Evolutionary conservation across 108 stramenopile genomes (phyloP), one percentile per base, ranked within the genome.

Genomic region (Cyclotella sp.): DNA sequence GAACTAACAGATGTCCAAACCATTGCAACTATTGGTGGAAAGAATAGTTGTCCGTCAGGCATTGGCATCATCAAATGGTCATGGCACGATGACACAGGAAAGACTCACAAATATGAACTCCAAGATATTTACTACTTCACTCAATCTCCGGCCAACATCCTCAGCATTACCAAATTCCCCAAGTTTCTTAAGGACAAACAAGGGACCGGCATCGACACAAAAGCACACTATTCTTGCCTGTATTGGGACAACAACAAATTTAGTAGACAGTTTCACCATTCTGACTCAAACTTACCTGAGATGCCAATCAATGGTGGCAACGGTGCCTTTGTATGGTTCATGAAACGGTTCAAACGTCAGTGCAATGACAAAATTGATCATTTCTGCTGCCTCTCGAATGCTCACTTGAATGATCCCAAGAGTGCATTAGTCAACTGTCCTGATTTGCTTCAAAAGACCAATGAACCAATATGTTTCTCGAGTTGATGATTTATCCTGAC

Each of bases 21-120:
- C 26, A 45, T 68, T 28, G 67, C 69, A 28, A 70, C 69, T 14
- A 70, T 70, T 57, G 69, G 69, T 34, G 69, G 69, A 26, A 40
- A 27, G 16, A 24, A 54, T 8, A 57, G 27, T 21, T 6, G 24
- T 19, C 69, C 69, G 9, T 53, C 52, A 40, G 69, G 69, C 8
- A 34, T 70, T 41, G 69, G 69, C 6, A 70, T 53, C 11, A 26
- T 70, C 9, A 21, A 70, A 70, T 70, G 52, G 69, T 21, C 69
- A 57, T 70, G 58, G 69, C 54, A 59, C 13, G 69, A 70, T 70
- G 69, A 70, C 26, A 9, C 6, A 22, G 69, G 69, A 14, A 26
- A 26, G 9, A 16, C 9, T 8, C 69, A 70, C 26, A 27, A 29
- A 55, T 18, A 70, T 13, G 16, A 13, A 6, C 12, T 65, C 12